Conservation (phyloP, 2,329 filamentous ascomycete species). For the Phyllosticta citribraziliensis region DNA sequence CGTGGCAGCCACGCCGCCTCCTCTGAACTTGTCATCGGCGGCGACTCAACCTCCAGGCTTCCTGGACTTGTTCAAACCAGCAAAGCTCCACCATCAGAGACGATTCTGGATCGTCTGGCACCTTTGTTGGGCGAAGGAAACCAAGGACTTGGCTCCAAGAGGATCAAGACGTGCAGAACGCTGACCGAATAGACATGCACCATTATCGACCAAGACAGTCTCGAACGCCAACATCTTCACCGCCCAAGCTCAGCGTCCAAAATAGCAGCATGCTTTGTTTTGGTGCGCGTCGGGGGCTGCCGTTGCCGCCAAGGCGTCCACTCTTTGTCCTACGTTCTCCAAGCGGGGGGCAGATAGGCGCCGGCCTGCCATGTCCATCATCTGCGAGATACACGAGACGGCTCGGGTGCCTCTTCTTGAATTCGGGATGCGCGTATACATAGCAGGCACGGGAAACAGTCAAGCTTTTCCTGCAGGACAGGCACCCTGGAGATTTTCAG, state of each 20-base stretch:
- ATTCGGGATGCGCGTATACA: background rate
- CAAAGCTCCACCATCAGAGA: background rate
- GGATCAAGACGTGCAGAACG: background rate
- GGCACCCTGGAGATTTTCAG: background rate
- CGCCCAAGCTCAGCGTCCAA: background rate
- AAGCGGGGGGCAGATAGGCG: background rate
- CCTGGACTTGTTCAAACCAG: background rate
- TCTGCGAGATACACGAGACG: background rate
- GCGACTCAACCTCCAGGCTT: background rate
- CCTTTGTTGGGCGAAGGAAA: background rate
- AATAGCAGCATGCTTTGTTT: background rate
- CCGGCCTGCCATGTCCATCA: background rate
- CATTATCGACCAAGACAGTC: background rate
- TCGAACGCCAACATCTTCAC: background rate
- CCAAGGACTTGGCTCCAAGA: background rate
- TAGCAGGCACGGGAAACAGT: background rate
- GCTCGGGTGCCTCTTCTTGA: background rate
- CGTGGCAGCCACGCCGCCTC: background rate
- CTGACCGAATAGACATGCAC: background rate
- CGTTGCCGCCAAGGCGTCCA: background rate
- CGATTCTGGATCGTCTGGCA: background rate
- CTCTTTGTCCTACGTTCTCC: constrained; percentile 5
- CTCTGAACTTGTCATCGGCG: background rate
- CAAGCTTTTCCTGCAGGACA: background rate
- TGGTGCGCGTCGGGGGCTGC: background rate